These are phyloP conservation scores for Mycena indigotica DNA, from an alignment of 768 basidiomycete species.

Conservation along the genomic window DNA sequence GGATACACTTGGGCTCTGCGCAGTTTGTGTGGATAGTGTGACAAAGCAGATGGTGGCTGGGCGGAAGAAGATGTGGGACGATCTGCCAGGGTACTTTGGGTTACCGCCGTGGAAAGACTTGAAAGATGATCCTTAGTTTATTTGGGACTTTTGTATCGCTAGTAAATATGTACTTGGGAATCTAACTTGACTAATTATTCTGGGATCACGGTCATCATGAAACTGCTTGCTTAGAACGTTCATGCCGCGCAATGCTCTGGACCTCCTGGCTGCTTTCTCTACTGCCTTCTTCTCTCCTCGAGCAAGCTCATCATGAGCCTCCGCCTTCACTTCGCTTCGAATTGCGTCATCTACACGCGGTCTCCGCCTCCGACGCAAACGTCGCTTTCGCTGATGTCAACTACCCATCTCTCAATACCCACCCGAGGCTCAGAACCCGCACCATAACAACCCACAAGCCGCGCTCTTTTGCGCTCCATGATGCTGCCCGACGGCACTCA, in stretches of 20 bases:
- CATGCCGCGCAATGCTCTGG: constrained; percentile 45
- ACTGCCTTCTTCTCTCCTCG: constrained; percentile 31
- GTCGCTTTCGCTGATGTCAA: constrained; percentile 58
- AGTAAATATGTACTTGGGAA: not conserved
- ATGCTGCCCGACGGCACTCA: constrained; percentile 47
- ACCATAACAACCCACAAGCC: constrained; percentile 44
- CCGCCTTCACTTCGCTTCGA: constrained; percentile 45
- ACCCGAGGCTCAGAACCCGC: constrained; percentile 43
- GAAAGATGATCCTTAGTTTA: constrained; percentile 9
- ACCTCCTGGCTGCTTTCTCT: constrained; percentile 51
- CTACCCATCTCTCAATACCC: constrained; percentile 18
- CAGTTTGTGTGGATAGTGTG: not conserved
- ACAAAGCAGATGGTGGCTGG: constrained; percentile 10
- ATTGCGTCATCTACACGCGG: constrained; percentile 64
- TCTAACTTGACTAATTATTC: too few relatives aligned
- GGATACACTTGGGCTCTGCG: constrained; percentile 5
- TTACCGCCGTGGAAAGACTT: constrained; percentile 19
- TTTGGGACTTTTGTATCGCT: not conserved
- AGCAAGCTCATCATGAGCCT: constrained; percentile 9
- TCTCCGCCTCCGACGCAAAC: constrained; percentile 44
- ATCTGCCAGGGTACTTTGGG: constrained; percentile 16
- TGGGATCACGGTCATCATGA: not conserved
- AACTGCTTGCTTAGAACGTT: not conserved
- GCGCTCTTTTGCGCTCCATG: constrained; percentile 47
- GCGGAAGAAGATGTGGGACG: constrained; percentile 16